A percentile compares a stretch with the other conserved stretches of the same genome.
phyloP scores from a whole-genome alignment of 2,329 filamentous ascomycete genomes.

The Fusarium sp. region DNA sequence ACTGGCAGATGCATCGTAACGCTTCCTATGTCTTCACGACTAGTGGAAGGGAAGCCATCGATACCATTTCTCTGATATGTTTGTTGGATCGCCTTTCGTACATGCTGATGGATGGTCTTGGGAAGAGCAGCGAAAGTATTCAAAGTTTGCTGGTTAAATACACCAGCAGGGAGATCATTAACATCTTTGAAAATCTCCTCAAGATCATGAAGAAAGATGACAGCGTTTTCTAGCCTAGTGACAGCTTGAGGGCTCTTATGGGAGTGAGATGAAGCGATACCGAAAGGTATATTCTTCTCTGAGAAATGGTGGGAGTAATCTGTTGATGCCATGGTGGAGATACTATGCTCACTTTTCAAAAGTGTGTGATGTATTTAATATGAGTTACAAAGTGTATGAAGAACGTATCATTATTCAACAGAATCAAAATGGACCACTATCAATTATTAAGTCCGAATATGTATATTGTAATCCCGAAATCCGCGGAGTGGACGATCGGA shows the following conservation, averaged over 20 bases:
- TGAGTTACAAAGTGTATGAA: accelerated
- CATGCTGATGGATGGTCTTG: neutral
- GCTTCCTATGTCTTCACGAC: conserved; percentile 28
- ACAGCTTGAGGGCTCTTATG: conserved; percentile 58
- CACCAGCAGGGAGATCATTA: conserved; percentile 33
- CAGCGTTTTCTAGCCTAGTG: conserved; percentile 63
- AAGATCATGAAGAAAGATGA: conserved; percentile 65
- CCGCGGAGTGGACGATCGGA: conserved; percentile 13
- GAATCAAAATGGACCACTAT: neutral
- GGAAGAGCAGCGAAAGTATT: conserved; percentile 27
- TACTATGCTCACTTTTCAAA: no score
- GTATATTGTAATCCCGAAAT: neutral
- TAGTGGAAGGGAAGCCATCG: conserved; percentile 10
- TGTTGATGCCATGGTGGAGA: neutral
- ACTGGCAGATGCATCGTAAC: conserved; percentile 66
- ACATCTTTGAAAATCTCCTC: conserved; percentile 47
- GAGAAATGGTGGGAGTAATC: conserved; percentile 59
- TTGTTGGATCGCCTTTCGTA: conserved; percentile 9
- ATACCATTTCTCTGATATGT: neutral
- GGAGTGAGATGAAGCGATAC: conserved; percentile 59
- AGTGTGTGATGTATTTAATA: accelerated
- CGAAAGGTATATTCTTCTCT: conserved; percentile 65
- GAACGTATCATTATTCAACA: neutral
- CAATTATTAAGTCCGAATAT: neutral
- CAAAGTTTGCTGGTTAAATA: conserved; percentile 7